A percentile compares a stretch with the other conserved stretches of the same genome.
phyloP scores from a whole-genome alignment of 2,329 filamentous ascomycete species.

The Ophiocordyceps camponoti-floridani region DNA sequence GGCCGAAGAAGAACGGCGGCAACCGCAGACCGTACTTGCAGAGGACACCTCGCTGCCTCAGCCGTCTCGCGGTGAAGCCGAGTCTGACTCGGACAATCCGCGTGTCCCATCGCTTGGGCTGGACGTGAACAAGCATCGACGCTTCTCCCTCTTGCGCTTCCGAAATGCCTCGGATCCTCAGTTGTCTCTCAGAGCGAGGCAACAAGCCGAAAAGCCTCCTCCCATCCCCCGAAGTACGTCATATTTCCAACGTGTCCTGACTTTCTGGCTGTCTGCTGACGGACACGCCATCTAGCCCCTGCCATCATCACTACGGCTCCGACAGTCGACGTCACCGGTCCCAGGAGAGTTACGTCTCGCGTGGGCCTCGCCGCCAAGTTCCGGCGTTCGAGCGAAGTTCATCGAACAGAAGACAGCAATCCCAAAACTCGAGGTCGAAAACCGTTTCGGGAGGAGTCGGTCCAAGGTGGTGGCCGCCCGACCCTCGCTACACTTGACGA shows the following conservation, averaged over 20 bases:
- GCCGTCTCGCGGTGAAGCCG: slow-evolving; percentile 7
- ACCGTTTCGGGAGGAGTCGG: slow-evolving; percentile 19
- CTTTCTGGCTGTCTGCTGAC: slow-evolving; percentile 6
- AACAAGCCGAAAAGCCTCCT: slow-evolving; percentile 40
- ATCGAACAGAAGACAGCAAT: slow-evolving; percentile 11
- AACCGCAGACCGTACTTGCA: neutral
- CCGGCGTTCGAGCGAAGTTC: slow-evolving; percentile 31
- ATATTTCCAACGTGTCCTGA: slow-evolving; percentile 1
- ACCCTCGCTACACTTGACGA: slow-evolving; percentile 34
- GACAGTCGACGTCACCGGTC: slow-evolving; percentile 41
- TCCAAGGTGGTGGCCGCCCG: slow-evolving; percentile 16
- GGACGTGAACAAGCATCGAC: slow-evolving; percentile 34
- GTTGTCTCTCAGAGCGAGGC: slow-evolving; percentile 56
- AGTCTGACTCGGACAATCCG: slow-evolving; percentile 14
- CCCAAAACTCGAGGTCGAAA: slow-evolving; percentile 1
- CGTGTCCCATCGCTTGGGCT: slow-evolving; percentile 31
- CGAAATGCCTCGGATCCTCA: slow-evolving; percentile 90
- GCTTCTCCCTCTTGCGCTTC: slow-evolving; percentile 60
- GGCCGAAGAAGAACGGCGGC: neutral
- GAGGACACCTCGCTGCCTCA: slow-evolving; percentile 4
- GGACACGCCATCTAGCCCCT: slow-evolving; percentile 26
- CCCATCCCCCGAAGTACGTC: slow-evolving; percentile 40
- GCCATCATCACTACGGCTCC: slow-evolving; percentile 86
- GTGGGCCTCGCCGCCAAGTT: slow-evolving; percentile 34
- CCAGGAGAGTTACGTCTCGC: slow-evolving; percentile 37